A percentile compares a stretch with the other conserved stretches of the same genome.
phyloP scores from a whole-genome alignment of 2,329 filamentous ascomycete species.

The Penicillium sp. region DNA sequence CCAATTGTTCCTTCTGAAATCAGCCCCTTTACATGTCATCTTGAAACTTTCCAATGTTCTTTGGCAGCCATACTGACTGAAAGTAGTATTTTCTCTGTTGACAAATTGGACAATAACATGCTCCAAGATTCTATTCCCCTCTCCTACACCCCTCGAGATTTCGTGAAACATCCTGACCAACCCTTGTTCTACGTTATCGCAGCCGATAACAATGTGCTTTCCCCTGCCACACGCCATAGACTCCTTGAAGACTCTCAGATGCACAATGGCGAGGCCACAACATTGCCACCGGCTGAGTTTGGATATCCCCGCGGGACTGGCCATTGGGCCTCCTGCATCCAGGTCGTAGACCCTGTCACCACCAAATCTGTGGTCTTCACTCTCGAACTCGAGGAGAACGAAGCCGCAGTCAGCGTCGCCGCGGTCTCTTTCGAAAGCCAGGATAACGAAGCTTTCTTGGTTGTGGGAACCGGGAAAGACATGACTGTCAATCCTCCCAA shows the following conservation, averaged over 20 bases:
- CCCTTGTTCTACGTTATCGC: conserved; percentile 93
- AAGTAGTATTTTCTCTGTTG: conserved; percentile 78
- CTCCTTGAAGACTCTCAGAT: conserved; percentile 68
- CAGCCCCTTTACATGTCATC: conserved; percentile 6
- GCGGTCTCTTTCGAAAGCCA: conserved; percentile 83
- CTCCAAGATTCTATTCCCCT: conserved; percentile 82
- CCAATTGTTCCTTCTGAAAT: conserved; percentile 99
- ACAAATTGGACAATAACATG: conserved; percentile 78
- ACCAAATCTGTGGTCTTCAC: conserved; percentile 71
- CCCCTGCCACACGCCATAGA: conserved; percentile 70
- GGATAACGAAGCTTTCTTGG: conserved; percentile 83
- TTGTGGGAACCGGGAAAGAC: conserved; percentile 91
- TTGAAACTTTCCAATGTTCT: neutral
- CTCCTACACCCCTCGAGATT: conserved; percentile 82
- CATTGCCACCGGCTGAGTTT: conserved; percentile 75
- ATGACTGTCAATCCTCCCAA: conserved; percentile 73
- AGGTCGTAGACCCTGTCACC: conserved; percentile 76
- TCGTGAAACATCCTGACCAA: conserved; percentile 81
- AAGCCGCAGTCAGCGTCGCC: conserved; percentile 82
- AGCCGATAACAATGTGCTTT: conserved; percentile 85
- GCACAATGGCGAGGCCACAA: conserved; percentile 67
- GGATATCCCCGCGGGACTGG: conserved; percentile 79
- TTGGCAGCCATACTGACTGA: conserved; percentile 15
- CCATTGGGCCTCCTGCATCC: conserved; percentile 95
- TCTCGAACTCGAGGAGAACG: conserved; percentile 81